Percentiles rank a stretch among this genome's conserved stretches.
phyloP scores from a whole-genome alignment of 2,329 filamentous ascomycete species.

The Trichoderma semiorbis region DNA sequence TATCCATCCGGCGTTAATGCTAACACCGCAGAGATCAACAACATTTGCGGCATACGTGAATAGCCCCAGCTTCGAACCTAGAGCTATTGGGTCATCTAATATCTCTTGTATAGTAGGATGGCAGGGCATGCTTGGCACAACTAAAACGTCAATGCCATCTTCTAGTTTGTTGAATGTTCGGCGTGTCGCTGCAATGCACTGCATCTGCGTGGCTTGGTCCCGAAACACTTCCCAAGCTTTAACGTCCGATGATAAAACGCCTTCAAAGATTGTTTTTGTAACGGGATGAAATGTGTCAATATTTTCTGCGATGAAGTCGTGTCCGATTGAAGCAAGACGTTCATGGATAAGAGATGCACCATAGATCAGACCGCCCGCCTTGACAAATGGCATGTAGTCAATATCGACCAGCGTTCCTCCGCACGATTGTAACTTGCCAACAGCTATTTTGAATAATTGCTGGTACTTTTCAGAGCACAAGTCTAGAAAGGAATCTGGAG shows the following conservation, averaged over 20 bases:
- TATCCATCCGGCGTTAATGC: slow-evolving; percentile 4
- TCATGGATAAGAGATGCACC: slow-evolving; percentile 1
- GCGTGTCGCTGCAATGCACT: background rate
- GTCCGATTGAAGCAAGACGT: slow-evolving; percentile 6
- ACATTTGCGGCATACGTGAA: slow-evolving; percentile 5
- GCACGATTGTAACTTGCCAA: background rate
- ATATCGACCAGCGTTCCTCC: background rate
- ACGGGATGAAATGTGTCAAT: background rate
- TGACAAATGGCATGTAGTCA: background rate
- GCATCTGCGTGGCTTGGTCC: background rate
- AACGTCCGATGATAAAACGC: background rate
- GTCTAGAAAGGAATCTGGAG: background rate
- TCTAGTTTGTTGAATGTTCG: background rate
- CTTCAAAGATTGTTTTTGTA: background rate
- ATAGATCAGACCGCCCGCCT: slow-evolving; percentile 2
- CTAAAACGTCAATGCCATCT: slow-evolving; percentile 3
- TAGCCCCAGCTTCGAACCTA: background rate
- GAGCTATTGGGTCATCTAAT: background rate
- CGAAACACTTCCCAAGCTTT: background rate
- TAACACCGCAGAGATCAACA: slow-evolving; percentile 1
- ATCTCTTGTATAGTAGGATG: slow-evolving; percentile 7
- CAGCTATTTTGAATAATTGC: background rate
- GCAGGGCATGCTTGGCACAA: background rate
- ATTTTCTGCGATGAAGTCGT: background rate
- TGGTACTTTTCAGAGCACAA: background rate